A percentile compares a stretch with the other conserved stretches of the same genome.
Conservation (phyloP, 371 early-diverging fungal genomes). For the Rhizopus microsporus region DNA sequence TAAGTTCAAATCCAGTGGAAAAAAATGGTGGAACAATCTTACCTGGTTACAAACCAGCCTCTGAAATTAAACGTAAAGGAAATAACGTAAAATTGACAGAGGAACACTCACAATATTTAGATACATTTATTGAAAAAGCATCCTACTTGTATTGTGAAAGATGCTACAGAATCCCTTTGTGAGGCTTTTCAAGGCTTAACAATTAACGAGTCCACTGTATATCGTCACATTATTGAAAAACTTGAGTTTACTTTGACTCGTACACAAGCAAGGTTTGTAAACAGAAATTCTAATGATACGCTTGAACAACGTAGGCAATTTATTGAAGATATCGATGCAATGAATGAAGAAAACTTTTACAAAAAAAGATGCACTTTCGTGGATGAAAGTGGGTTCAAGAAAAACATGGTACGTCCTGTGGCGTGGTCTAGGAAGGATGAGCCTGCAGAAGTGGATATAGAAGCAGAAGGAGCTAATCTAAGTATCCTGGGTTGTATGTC, state of each 20-base stretch:
- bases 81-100: slow-evolving; percentile 17
- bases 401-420: slow-evolving; percentile 16
- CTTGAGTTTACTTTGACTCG: slow-evolving; percentile 24
- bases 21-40: slow-evolving; percentile 19
- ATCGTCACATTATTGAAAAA: slow-evolving; percentile 27
- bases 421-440: slow-evolving; percentile 10
- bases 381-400: slow-evolving; percentile 15
- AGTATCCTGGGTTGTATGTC: slow-evolving; percentile 14
- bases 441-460: slow-evolving; percentile 12
- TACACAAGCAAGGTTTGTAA: slow-evolving; percentile 20
- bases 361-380: slow-evolving; percentile 7
- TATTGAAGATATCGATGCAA: slow-evolving; percentile 19
- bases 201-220: slow-evolving; percentile 18
- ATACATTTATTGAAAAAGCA: slow-evolving; percentile 15
- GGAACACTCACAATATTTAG: slow-evolving; percentile 15
- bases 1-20: slow-evolving; percentile 9
- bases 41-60: slow-evolving; percentile 17
- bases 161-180: slow-evolving; percentile 20
- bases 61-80: slow-evolving; percentile 16
- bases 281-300: slow-evolving; percentile 22
- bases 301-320: slow-evolving; percentile 19
- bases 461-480: slow-evolving; percentile 8
- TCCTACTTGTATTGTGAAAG: slow-evolving; percentile 21
- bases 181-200: slow-evolving; percentile 13
- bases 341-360: slow-evolving; percentile 14